Evolutionary conservation across 345 rosid species (phyloP).

Genomic region (Kandelia obovata): DNA sequence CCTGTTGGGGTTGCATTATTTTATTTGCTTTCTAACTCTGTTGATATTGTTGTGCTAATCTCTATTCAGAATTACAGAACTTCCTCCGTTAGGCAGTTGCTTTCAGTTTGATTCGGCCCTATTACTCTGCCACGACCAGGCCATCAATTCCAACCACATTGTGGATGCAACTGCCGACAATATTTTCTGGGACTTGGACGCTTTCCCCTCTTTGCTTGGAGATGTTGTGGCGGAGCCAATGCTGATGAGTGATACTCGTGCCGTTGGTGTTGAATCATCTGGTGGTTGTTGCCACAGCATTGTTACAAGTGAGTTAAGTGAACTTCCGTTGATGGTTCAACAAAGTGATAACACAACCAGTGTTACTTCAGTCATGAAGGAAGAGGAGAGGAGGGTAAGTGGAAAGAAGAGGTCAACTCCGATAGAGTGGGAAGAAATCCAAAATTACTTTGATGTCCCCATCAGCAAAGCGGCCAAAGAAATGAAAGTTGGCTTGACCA

Average conservation of each 20-base stretch:
- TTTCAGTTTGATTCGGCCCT: neutral
- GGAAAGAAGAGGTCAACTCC: conserved; percentile 21
- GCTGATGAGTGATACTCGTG: neutral
- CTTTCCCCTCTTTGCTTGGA: neutral
- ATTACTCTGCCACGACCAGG: neutral
- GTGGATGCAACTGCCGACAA: neutral
- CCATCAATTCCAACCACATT: neutral
- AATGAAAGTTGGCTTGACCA: conserved; percentile 62
- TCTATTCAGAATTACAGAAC: conserved; percentile 16
- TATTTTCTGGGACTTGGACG: neutral
- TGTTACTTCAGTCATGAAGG: neutral
- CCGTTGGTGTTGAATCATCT: neutral
- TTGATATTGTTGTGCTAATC: no score
- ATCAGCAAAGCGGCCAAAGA: conserved; percentile 65
- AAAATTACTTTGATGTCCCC: conserved; percentile 52
- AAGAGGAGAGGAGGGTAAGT: conserved; percentile 10
- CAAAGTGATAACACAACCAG: no score
- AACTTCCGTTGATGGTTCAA: neutral
- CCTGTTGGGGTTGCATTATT: neutral
- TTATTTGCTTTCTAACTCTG: neutral
- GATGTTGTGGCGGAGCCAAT: conserved; percentile 11
- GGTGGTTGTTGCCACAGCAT: neutral
- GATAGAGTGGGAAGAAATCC: conserved; percentile 45
- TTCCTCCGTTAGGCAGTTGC: conserved; percentile 7
- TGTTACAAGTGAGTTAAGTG: neutral